These are phyloP conservation scores for Excoecaria cochinchinensis DNA, from an alignment of 345 rosid genomes.

Conservation along the genomic window DNA sequence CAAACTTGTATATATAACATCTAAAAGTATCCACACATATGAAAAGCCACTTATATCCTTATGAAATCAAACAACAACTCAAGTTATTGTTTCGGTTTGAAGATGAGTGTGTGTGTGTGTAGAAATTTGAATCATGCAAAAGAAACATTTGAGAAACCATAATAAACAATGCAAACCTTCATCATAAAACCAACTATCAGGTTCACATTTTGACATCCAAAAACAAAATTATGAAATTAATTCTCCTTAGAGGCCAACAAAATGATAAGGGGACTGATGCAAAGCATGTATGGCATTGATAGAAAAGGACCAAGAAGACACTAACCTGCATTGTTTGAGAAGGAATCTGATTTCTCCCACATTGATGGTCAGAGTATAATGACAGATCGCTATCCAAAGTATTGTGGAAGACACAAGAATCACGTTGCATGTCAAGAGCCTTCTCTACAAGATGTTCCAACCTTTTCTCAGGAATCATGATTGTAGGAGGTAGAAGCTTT, in stretches of 20 bases:
- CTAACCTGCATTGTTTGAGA: slow-evolving; percentile 63
- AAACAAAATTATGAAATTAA: not conserved
- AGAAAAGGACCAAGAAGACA: not conserved
- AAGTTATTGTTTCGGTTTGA: not conserved
- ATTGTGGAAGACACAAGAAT: slow-evolving; percentile 59
- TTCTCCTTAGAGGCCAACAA: not conserved
- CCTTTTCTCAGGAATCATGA: slow-evolving; percentile 60
- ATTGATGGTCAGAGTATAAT: slow-evolving; percentile 60
- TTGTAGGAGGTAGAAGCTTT: slow-evolving; percentile 50
- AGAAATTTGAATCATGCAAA: not conserved
- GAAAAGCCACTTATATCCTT: not conserved
- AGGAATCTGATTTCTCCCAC: slow-evolving; percentile 61
- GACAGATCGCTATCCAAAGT: slow-evolving; percentile 53
- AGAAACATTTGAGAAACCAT: not conserved
- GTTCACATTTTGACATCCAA: not conserved
- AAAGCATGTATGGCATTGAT: not conserved
- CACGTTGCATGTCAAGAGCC: slow-evolving; percentile 57
- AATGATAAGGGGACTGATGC: not conserved
- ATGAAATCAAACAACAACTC: not conserved
- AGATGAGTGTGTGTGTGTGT: not conserved
- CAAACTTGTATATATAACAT: not conserved
- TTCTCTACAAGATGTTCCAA: slow-evolving; percentile 66
- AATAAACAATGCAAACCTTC: not conserved
- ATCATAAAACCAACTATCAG: not conserved
- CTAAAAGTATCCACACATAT: not conserved